Evolutionary conservation across 2,329 filamentous ascomycete species (phyloP), one percentile per base, ranked within the genome.

Genomic region (Phialocephala subalpina): DNA sequence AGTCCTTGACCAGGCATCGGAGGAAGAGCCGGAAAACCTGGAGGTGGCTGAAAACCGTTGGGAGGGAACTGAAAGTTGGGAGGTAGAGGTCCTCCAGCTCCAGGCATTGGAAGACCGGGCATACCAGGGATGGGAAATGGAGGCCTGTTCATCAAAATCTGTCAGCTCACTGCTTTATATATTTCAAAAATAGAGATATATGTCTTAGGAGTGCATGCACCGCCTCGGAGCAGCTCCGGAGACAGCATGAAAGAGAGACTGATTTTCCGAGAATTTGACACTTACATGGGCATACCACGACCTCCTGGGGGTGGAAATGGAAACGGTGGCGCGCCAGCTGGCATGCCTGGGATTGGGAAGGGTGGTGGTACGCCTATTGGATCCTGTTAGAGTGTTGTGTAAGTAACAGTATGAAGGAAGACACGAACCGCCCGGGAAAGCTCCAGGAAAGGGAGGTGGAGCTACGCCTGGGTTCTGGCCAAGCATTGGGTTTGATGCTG

Each of bases 401-500:
- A 20, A n/a, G 42, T 6, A 11, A 56, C n/a, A 38, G 29, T 38
- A 27, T 27, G 33, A 35, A 40, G 29, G 11, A 57, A 73, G 74
- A 25, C 69, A 76, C 77, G 74, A 76, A 76, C 80, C 82, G 68
- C 87, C 87, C 53, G 90, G 88, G 76, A 93, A 91, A 36, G 87
- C 82, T 68, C 88, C 87, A 53, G 90, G 88, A 76, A 93, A 91
- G 38, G 87, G 80, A 47, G 77, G 77, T 38, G 85, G 82, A 47
- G 80, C 79, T 70, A 80, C 80, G 62, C 81, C 82, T 55, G 71
- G 89, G 80, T 89, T 89, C 75, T 89, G 87, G 12, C 84, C 86
- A 58, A 95, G 88, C 88, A 96, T 93, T 60, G 92, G 94, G 79
- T 97, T 97, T 68, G 89, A 88, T 76, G 90, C 88, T 70, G 91